Evolutionary conservation across 2,329 filamentous ascomycete species (phyloP), one percentile per base, ranked within the genome.

Genomic region (Paecilomyces dactylethromorphus): DNA sequence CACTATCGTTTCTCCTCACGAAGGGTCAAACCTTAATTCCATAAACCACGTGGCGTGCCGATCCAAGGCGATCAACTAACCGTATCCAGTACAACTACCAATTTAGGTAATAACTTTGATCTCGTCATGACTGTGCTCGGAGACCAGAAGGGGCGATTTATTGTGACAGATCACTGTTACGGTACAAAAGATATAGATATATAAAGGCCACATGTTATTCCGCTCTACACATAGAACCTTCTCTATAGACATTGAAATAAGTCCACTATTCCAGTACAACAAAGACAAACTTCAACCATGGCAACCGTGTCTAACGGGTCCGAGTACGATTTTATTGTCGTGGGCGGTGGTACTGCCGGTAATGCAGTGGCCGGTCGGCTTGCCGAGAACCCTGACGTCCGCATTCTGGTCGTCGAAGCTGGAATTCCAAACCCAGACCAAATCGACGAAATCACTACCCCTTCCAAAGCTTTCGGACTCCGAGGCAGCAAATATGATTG

Each of bases 401-500:
- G 62, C 1, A 64, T 77, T 51, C 65, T 78, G 3, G 67, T 74
- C n/a, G 59, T 73, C 39, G 71, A 75, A 57, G 71, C 72, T 5
- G 73, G 72, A 26, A 61, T 68, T 52, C 73, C 74, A 59, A 81
- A 83, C 64, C 76, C 83, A 0, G 68, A 76, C 26, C 71, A 82
- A 18, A 66, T 83, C 29, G 75, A 79, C 3, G 76, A 79, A 11
- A 86, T 87, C 68, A 81, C 76, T 4, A 86, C 84, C 0, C 84
- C 84, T 1, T 79, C 81, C 1, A 70, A 73, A 8, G 84, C 84
- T 24, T 82, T 87, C 64, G 76, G 79, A 3, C 77, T 86, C 0
- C 79, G 83, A 18, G 78, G 77, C n/a, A 82, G 80, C 68, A 71
- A 84, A 65, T 79, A 84, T 64, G 84, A 87, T 69, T 86, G 82